Percentiles rank a stretch among this genome's conserved stretches.
Evolutionary conservation across 345 rosid species (phyloP).

Genomic region (Populus davidiana): DNA sequence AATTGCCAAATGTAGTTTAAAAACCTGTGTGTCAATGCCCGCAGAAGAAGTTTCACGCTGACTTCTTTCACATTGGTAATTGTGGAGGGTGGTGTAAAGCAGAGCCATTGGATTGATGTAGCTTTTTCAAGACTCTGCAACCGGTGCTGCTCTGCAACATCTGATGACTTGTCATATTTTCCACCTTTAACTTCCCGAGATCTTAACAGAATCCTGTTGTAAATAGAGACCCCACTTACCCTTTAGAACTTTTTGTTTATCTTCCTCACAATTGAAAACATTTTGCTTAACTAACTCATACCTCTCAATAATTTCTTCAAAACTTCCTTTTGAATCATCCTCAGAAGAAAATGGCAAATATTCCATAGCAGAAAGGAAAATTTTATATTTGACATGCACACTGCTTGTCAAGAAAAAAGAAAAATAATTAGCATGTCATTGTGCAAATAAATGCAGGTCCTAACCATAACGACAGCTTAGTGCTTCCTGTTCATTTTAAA

Average conservation of each 20-base stretch:
- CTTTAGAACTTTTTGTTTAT: background rate
- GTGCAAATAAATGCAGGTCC: background rate
- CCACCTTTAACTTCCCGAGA: constrained; percentile 77
- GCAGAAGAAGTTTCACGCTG: constrained; percentile 66
- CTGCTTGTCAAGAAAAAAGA: constrained; percentile 35
- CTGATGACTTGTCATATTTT: constrained; percentile 71
- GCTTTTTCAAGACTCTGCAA: constrained; percentile 94
- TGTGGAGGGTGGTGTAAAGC: constrained; percentile 94
- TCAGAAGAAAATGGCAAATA: constrained; percentile 72
- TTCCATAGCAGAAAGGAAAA: constrained; percentile 89
- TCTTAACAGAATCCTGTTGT: constrained; percentile 77
- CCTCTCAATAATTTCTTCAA: constrained; percentile 97
- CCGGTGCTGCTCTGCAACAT: constrained; percentile 90
- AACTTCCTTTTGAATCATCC: constrained; percentile 78
- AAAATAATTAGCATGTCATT: constrained; percentile 2
- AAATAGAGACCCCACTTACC: background rate
- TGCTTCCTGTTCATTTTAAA: constrained; percentile 6
- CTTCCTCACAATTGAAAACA: constrained; percentile 10
- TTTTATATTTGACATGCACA: constrained; percentile 81
- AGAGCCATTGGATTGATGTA: constrained; percentile 89
- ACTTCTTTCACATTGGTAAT: constrained; percentile 60
- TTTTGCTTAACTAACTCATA: constrained; percentile 26
- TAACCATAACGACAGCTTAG: background rate
- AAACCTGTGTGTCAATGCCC: constrained; percentile 80
- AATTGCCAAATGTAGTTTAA: background rate